A percentile compares a stretch with the other conserved stretches of the same genome.
These are phyloP conservation scores for Vigna mungo DNA, from an alignment of 306 rosid species.

Conservation along the genomic window DNA sequence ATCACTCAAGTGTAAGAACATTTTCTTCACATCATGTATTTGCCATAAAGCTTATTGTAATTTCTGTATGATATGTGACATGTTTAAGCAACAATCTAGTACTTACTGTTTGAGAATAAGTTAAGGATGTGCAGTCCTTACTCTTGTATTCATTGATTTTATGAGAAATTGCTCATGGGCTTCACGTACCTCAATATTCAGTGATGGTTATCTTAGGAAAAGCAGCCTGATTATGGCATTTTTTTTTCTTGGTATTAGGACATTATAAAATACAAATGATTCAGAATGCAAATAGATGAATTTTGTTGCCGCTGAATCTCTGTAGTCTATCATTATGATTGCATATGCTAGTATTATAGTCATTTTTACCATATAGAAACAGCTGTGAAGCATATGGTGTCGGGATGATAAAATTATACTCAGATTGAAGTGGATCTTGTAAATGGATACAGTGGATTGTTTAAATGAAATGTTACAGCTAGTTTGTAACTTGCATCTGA, in stretches of 20 bases:
- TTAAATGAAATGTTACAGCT: constrained; percentile 17
- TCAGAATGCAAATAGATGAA: background rate
- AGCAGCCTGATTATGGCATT: background rate
- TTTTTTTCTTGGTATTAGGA: background rate
- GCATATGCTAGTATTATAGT: constrained; percentile 13
- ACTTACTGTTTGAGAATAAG: constrained; percentile 19
- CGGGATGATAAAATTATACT: constrained; percentile 11
- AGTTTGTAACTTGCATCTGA: constrained; percentile 12
- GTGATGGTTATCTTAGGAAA: background rate
- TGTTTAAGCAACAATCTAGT: constrained; percentile 33
- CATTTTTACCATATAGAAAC: constrained; percentile 11
- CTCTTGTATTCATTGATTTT: constrained; percentile 25
- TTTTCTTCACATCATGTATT: constrained; percentile 27
- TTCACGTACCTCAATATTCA: constrained; percentile 26
- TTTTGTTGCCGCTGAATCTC: background rate
- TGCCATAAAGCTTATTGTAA: constrained; percentile 15
- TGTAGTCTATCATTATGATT: background rate
- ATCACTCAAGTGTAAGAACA: constrained; percentile 97
- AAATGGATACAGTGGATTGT: background rate
- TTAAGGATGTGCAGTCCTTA: background rate
- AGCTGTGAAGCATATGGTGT: constrained; percentile 5
- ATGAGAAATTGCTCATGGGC: background rate
- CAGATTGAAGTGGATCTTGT: background rate
- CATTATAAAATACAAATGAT: background rate
- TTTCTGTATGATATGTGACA: background rate